These are phyloP conservation scores for Stagonosporopsis tanaceti DNA, from an alignment of 2,329 filamentous ascomycete genomes.

Conservation along the genomic window DNA sequence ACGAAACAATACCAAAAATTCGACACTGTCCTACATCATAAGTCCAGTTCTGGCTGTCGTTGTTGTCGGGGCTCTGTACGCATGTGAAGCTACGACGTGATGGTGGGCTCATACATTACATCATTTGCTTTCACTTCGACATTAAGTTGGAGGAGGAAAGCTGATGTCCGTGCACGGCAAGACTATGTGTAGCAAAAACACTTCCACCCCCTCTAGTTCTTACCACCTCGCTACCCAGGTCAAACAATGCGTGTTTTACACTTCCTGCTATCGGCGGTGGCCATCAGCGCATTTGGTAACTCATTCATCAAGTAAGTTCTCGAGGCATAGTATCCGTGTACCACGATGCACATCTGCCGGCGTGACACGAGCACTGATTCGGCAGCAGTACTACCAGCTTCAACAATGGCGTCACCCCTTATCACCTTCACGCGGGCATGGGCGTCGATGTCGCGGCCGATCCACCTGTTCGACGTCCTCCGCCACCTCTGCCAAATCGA, in stretches of 20 bases:
- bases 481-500: slow-evolving; percentile 15
- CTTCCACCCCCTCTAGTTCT: neutral
- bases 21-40: slow-evolving; percentile 50
- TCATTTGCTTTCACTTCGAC: slow-evolving; percentile 3
- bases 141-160: neutral
- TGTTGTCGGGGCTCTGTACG: slow-evolving; percentile 42
- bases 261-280: neutral
- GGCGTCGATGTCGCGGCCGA: slow-evolving; percentile 1
- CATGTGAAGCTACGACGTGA: slow-evolving; percentile 36
- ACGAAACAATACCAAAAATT: slow-evolving; percentile 60
- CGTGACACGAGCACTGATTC: neutral
- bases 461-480: slow-evolving; percentile 16
- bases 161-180: neutral
- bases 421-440: neutral
- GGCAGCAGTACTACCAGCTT: neutral
- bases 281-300: neutral
- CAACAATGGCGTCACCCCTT: slow-evolving; percentile 3
- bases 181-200: neutral
- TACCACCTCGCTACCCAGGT: neutral
- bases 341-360: neutral
- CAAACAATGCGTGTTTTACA: neutral
- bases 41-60: slow-evolving; percentile 43
- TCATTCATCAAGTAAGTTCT: neutral
- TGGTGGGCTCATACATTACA: neutral
- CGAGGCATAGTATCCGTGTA: neutral